These are phyloP conservation scores for Stephanodiscus triporus DNA, from an alignment of 108 stramenopile genomes.

Conservation along the genomic window DNA sequence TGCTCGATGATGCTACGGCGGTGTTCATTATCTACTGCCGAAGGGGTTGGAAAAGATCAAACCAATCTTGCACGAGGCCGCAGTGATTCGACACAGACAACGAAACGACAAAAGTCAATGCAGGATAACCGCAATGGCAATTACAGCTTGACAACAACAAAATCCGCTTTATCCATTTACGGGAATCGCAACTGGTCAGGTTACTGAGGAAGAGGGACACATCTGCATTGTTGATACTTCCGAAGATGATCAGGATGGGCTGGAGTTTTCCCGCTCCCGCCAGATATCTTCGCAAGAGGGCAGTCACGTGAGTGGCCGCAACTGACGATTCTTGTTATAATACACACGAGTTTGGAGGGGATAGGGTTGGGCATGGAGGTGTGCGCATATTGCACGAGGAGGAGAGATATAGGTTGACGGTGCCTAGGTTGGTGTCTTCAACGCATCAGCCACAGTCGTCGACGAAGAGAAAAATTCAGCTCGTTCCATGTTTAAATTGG, in stretches of 20 bases:
- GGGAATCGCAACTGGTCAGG: not conserved
- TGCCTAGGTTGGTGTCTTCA: not conserved
- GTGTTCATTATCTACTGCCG: slow-evolving; percentile 85
- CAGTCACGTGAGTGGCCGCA: slow-evolving; percentile 39
- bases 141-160: slow-evolving; percentile 7
- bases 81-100: slow-evolving; percentile 43
- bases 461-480: not conserved
- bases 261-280: not conserved
- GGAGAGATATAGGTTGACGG: not conserved
- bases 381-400: slow-evolving; percentile 10
- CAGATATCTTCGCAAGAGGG: slow-evolving; percentile 21
- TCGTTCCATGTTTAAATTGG: slow-evolving; percentile 45
- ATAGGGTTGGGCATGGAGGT: not conserved
- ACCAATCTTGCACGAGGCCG: slow-evolving; percentile 54
- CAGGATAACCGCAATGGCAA: slow-evolving; percentile 4
- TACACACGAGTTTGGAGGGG: not conserved
- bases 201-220: not conserved
- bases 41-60: slow-evolving; percentile 69
- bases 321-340: slow-evolving; percentile 23
- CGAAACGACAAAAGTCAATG: slow-evolving; percentile 9
- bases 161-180: not conserved
- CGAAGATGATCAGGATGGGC: not conserved
- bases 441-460: not conserved
- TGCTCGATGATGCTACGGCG: slow-evolving; percentile 75
- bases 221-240: not conserved